Base-by-base conservation (phyloP, 768 basidiomycete species). In the Mycena galericulata region DNA sequence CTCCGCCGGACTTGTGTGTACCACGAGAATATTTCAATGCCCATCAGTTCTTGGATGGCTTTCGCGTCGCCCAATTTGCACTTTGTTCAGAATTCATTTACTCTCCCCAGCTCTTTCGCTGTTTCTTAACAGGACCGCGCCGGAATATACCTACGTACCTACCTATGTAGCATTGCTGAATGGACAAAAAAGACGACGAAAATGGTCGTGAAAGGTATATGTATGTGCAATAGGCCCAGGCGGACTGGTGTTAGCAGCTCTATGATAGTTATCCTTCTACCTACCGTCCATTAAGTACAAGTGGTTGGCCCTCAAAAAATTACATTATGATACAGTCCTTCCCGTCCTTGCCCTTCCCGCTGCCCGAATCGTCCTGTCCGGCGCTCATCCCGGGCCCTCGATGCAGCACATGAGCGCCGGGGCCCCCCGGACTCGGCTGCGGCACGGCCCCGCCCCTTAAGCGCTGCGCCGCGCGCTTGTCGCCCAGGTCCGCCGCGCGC, bases 251-350 rank as follows among this genome's bases (percentile, higher is more conserved):
- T 55, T 56, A 65, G 43, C 36, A 41, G 56, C 67, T 70, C 24
- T 70, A 70, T 26, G 59, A 62, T 70, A 65, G 24, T 41, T 11
- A 14, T 32, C 41, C n/a, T 24, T 46, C 51, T 45, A 54, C 51
- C 49, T 45, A 51, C 57, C 46, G 59, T 70, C 68, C 63, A 57
- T 65, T 61, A 60, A 58, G 58, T 69, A 65, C 68, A 61, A 41
- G 34, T 14, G 34, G 57, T 15, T 15, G 49, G 41, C 60, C 68
- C n/a, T n/a, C 51, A 30, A 29, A 59, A 67, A 38, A 69, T 84
- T 85, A 97, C 95, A 96, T 96, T 76, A 97, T 90, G 53, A 94
- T 81, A 75, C 95, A 97, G 55, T 95, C 94, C 80, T 93, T 94
- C 76, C 90, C 90, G 79, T 91, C 91, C 61, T 81, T 82, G 27